Conservation (phyloP, 441 rosid species). For the Flueggea neowawraea region DNA sequence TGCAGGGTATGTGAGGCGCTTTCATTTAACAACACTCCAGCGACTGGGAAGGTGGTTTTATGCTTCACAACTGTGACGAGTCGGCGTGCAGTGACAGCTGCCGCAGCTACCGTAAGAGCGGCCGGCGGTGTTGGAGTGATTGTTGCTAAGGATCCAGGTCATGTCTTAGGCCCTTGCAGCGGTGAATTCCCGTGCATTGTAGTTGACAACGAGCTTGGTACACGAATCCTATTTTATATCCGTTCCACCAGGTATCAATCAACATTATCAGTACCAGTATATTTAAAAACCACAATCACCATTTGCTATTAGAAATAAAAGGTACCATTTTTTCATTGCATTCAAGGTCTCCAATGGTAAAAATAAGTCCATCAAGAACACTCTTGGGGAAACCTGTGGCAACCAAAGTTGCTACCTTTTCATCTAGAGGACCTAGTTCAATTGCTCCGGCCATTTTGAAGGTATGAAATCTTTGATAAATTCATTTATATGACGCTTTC, state of each 20-base stretch:
- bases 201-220: slow-evolving; percentile 51
- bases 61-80: slow-evolving; percentile 31
- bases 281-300: too few relatives aligned
- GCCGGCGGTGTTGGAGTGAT: slow-evolving; percentile 47
- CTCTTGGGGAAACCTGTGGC: slow-evolving; percentile 29
- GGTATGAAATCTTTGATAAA: slow-evolving; percentile 16
- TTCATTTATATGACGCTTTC: too few relatives aligned
- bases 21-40: slow-evolving; percentile 20
- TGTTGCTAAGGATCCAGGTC: slow-evolving; percentile 34
- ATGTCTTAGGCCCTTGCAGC: slow-evolving; percentile 23
- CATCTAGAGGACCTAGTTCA: slow-evolving; percentile 53
- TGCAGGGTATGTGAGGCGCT: slow-evolving; percentile 39
- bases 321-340: too few relatives aligned
- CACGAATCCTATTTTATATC: slow-evolving; percentile 45
- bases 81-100: slow-evolving; percentile 18
- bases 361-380: slow-evolving; percentile 35
- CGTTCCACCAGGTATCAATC: slow-evolving; percentile 30
- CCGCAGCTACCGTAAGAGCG: slow-evolving; percentile 24
- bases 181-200: slow-evolving; percentile 31
- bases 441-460: slow-evolving; percentile 49
- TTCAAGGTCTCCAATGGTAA: slow-evolving; percentile 37
- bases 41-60: slow-evolving; percentile 40
- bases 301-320: too few relatives aligned
- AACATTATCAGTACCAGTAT: too few relatives aligned
- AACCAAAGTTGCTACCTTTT: slow-evolving; percentile 41